These are phyloP conservation scores for Sclerotinia subarctica DNA, from an alignment of 2,329 filamentous ascomycete genomes.

Conservation along the genomic window DNA sequence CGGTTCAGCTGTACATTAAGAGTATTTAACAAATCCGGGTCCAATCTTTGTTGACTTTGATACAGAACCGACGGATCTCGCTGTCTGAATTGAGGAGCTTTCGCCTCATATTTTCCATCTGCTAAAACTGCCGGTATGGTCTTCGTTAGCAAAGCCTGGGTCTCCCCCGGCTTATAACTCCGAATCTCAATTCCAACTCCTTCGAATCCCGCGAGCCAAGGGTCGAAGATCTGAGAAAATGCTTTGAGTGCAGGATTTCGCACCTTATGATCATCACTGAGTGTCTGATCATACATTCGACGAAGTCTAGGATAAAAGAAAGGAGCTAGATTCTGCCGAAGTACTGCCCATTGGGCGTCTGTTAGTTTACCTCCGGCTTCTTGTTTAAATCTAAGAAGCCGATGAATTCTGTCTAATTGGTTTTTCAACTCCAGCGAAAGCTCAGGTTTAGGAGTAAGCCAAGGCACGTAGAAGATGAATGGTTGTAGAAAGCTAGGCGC, in stretches of 20 bases:
- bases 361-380: not conserved
- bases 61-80: slow-evolving; percentile 15
- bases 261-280: not conserved
- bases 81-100: slow-evolving; percentile 8
- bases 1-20: slow-evolving; percentile 10
- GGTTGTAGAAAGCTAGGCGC: not conserved
- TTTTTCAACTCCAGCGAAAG: not conserved
- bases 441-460: slow-evolving; percentile 3
- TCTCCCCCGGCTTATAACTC: not conserved
- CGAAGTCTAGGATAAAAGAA: slow-evolving; percentile 12
- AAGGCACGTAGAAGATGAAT: slow-evolving; percentile 12
- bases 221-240: slow-evolving; percentile 1
- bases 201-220: slow-evolving; percentile 15
- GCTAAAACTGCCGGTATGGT: slow-evolving; percentile 6
- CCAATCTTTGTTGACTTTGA: not conserved
- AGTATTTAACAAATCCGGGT: not conserved
- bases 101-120: not conserved
- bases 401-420: slow-evolving; percentile 3
- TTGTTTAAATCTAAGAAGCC: not conserved
- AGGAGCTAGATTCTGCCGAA: slow-evolving; percentile 4
- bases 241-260: not conserved
- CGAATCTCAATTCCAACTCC: slow-evolving; percentile 14
- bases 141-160: not conserved
- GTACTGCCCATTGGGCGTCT: not conserved
- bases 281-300: slow-evolving; percentile 15